Evolutionary conservation across 73 alveolate genomes (phyloP), one percentile per base, ranked within the genome.

Genomic region (Paramecium bursaria): DNA sequence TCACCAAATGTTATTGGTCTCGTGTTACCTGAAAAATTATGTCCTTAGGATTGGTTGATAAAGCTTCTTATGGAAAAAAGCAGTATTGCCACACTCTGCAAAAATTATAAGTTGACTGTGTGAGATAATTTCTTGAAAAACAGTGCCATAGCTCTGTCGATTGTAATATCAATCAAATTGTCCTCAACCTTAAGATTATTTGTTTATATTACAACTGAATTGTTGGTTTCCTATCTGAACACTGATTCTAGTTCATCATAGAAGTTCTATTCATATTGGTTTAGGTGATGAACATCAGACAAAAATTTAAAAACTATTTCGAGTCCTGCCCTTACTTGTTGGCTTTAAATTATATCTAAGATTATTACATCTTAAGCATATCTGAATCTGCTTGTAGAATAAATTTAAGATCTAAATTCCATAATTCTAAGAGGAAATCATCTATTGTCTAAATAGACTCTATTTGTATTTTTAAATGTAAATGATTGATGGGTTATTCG

Each of bases 381-480:
- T 67, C 48, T 0, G 82, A 22, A 21, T 67, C 82, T 33, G 51
- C 23, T 33, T 61, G 39, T 7, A 61, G 54, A 3, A 61, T 15
- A 22, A 22, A 15, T 61, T 61, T 61, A 61, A 17, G 39, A 7
- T 61, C 25, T n/a, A 14, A 10, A 33, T 31, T 54, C 14, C 30
- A 30, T 44, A 61, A 61, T 14, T 61, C 80, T 25, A 61, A 44
- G 15, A 61, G 49, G 17, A 61, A 61, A 33, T 61, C 80, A 61
- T 61, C 80, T 1, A 61, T 33, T 0, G 80, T 22, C 17, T 61
- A 22, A 15, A 33, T 61, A 17, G 80, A 31, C 10, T 61, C 80
- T n/a, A 61, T 61, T 33, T 61, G 17, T 0, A 61, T 31, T 61
- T 25, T 27, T 30, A 61, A 33, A 15, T 6, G 30, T 10, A 61